Evolutionary conservation across 257 asterid genomes (phyloP).

Genomic region (Solanum lycopersicoides): DNA sequence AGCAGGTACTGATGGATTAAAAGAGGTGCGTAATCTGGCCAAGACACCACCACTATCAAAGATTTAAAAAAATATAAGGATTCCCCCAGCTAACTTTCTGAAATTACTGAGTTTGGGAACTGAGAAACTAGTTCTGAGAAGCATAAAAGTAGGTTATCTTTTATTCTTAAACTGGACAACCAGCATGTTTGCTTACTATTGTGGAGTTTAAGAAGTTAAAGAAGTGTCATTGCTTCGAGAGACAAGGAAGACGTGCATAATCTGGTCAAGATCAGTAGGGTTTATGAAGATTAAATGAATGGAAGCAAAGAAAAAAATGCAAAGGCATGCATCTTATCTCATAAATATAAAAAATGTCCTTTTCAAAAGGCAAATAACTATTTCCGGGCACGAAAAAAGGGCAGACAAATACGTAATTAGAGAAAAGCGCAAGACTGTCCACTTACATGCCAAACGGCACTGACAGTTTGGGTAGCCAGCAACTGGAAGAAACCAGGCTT

Average conservation of each 20-base stretch:
- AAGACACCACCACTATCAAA: neutral
- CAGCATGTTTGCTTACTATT: neutral
- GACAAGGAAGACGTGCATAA: neutral
- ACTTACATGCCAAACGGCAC: slow-evolving; percentile 99
- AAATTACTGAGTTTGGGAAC: neutral
- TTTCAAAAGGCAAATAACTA: neutral
- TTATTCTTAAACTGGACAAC: neutral
- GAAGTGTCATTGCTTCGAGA: neutral
- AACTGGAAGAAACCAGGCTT: slow-evolving; percentile 92
- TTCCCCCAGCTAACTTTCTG: neutral
- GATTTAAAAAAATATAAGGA: neutral
- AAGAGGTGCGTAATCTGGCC: neutral
- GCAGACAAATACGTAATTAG: neutral
- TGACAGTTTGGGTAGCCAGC: slow-evolving; percentile 89
- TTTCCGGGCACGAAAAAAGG: neutral
- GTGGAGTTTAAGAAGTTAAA: neutral
- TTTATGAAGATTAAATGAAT: neutral
- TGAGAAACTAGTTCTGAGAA: neutral
- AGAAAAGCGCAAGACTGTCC: neutral
- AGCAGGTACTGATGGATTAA: neutral
- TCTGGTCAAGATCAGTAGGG: neutral
- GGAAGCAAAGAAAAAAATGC: neutral
- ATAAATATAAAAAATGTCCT: too few relatives aligned
- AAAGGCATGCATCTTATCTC: neutral
- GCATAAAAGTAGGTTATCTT: neutral